Percentiles rank a stretch among this genome's conserved stretches.
These are phyloP conservation scores for Lachancea mirantina DNA, from an alignment of 805 yeast species.

Conservation along the genomic window DNA sequence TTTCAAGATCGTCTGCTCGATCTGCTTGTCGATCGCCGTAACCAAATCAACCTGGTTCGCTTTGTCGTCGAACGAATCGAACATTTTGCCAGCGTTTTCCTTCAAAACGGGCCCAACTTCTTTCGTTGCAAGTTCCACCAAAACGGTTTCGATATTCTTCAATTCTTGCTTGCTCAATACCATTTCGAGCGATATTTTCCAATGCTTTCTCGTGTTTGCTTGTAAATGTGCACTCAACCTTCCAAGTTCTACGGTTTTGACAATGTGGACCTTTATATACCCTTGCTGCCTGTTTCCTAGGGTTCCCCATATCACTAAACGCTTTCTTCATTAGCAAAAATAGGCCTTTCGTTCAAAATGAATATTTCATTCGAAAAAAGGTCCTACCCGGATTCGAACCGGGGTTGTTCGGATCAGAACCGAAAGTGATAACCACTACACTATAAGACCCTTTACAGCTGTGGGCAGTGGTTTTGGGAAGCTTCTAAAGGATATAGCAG, in stretches of 20 bases:
- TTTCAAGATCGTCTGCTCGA: conserved; percentile 35
- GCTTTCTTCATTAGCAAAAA: not conserved
- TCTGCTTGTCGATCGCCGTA: conserved; percentile 52
- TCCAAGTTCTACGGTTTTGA: not conserved
- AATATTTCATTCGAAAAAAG: conserved; percentile 30
- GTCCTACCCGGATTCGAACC: conserved; percentile 85
- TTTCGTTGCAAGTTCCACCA: conserved; percentile 17
- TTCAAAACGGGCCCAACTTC: conserved; percentile 27
- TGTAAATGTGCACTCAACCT: too few relatives aligned
- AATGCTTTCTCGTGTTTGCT: too few relatives aligned
- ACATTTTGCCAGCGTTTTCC: conserved; percentile 20
- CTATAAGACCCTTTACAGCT: conserved; percentile 39
- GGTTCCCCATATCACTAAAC: too few relatives aligned
- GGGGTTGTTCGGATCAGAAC: conserved; percentile 66
- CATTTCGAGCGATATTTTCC: too few relatives aligned
- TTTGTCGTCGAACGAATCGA: conserved; percentile 45
- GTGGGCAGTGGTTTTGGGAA: not conserved
- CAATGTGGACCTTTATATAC: too few relatives aligned
- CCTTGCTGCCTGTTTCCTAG: too few relatives aligned
- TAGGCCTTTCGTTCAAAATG: not conserved
- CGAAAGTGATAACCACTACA: conserved; percentile 57
- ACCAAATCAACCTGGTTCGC: conserved; percentile 57
- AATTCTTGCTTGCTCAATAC: conserved; percentile 17
- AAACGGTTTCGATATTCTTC: conserved; percentile 21
- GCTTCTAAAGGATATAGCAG: not conserved